Evolutionary conservation across 2,329 filamentous ascomycete species (phyloP), one percentile per base, ranked within the genome.

Genomic region (Lomentospora prolificans): DNA sequence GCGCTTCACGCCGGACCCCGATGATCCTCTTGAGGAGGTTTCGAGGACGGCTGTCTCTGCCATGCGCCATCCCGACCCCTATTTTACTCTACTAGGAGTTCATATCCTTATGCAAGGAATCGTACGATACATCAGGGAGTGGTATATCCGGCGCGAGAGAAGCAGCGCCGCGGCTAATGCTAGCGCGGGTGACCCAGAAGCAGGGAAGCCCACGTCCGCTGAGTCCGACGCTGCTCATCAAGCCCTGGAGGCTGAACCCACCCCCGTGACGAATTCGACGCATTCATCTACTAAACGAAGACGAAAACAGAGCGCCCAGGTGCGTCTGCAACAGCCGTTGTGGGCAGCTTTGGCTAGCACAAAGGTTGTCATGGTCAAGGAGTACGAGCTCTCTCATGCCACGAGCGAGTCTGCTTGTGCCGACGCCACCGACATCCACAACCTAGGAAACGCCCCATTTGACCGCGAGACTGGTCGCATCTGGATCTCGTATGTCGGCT

Each of bases 331-430:
- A 66, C 91, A 96, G 72, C 91, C 91, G 51, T 81, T 96, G 61
- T 96, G 91, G 91, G 90, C 91, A 60, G 91, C 91, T 51, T 81
- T 96, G 63, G 91, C 91, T 53, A 96, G 90, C 72, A 96, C 91
- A 66, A 96, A 96, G 77, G 91, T 96, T 67, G 92, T 94, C 64
- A 90, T 96, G 72, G 85, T 95, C 66, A 94, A 95, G 73, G 91
- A 90, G 70, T 89, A 89, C 63, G 87, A 90, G 71, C 81, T 95
- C 67, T 92, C 88, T 61, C 84, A 88, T 67, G 84, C 85, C 57
- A 80, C 86, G 58, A 81, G 82, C 56, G 87, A 90, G 70, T 86
- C 84, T 53, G 82, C 81, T 30, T 86, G 86, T 64, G 84, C 87
- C 61, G 86, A 88, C 66, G 84, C 84, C 63, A 89, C 84, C 65